Evolutionary conservation across 1,139 yeast genomes (phyloP).

Genomic region (Wickerhamiella pararugosa): DNA sequence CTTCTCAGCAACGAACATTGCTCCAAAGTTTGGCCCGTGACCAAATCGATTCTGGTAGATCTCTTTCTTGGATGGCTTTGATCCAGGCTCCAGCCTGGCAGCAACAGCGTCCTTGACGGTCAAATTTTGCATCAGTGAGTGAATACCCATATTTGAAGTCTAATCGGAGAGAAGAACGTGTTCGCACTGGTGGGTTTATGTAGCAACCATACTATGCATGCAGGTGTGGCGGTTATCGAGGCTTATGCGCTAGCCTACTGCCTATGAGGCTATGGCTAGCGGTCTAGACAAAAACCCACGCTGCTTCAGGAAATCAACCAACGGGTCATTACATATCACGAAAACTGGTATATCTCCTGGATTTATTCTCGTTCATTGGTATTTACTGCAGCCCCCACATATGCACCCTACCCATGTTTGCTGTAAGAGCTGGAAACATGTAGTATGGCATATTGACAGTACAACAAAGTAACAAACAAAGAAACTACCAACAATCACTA

Average conservation of each 20-base stretch:
- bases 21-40: conserved; percentile 79
- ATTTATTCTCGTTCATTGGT: too few species aligned
- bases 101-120: conserved; percentile 16
- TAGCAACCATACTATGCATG: neutral
- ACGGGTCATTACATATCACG: too few species aligned
- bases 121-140: conserved; percentile 11
- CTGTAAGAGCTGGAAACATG: too few species aligned
- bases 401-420: too few species aligned
- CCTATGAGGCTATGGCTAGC: too few species aligned
- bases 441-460: too few species aligned
- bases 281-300: too few species aligned
- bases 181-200: neutral
- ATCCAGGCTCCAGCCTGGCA: conserved; percentile 21
- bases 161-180: neutral
- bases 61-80: conserved; percentile 34
- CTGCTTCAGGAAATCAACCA: too few species aligned
- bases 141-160: conserved; percentile 12
- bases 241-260: neutral
- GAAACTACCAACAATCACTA: too few species aligned
- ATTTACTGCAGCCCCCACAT: too few species aligned
- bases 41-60: conserved; percentile 54
- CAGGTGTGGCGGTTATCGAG: neutral
- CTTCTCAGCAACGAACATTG: conserved; percentile 66
- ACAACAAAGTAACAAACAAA: too few species aligned
- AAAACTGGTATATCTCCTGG: too few species aligned